phyloP scores from a whole-genome alignment of 345 rosid species.

The Excoecaria cochinchinensis region DNA sequence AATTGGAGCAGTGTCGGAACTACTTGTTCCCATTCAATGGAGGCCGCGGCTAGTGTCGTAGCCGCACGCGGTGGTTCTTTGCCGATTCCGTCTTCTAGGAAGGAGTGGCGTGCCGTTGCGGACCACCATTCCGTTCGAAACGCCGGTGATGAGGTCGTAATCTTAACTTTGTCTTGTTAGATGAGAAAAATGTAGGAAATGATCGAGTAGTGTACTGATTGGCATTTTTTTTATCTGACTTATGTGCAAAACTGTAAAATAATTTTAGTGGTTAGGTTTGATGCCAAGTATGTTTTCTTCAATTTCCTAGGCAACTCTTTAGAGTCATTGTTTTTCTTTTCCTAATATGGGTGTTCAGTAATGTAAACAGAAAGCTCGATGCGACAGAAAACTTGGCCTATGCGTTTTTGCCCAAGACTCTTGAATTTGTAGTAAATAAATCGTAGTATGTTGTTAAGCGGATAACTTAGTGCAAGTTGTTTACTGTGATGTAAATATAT shows the following conservation, averaged over 20 bases:
- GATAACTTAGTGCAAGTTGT: not conserved
- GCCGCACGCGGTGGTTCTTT: constrained; percentile 63
- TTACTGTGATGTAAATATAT: no score
- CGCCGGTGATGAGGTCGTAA: constrained; percentile 53
- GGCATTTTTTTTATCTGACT: not conserved
- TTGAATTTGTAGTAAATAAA: not conserved
- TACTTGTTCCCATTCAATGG: constrained; percentile 61
- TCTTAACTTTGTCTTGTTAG: not conserved
- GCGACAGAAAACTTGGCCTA: not conserved
- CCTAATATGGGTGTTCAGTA: not conserved
- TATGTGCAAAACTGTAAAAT: not conserved
- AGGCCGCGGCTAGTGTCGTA: constrained; percentile 59
- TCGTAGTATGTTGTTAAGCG: not conserved
- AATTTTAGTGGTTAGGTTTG: not conserved
- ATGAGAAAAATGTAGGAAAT: constrained; percentile 5
- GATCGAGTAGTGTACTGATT: not conserved
- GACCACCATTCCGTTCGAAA: constrained; percentile 66
- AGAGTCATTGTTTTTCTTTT: not conserved
- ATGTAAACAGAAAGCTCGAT: not conserved
- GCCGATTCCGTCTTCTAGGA: constrained; percentile 58
- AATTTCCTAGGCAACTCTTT: not conserved
- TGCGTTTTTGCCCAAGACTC: not conserved
- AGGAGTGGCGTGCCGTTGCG: constrained; percentile 94
- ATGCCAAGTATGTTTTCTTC: not conserved
- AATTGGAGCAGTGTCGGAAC: constrained; percentile 27